Percentiles rank a stretch among this genome's conserved stretches.
Evolutionary conservation across 2,329 filamentous ascomycete species (phyloP).

Genomic region (Septoria linicola): DNA sequence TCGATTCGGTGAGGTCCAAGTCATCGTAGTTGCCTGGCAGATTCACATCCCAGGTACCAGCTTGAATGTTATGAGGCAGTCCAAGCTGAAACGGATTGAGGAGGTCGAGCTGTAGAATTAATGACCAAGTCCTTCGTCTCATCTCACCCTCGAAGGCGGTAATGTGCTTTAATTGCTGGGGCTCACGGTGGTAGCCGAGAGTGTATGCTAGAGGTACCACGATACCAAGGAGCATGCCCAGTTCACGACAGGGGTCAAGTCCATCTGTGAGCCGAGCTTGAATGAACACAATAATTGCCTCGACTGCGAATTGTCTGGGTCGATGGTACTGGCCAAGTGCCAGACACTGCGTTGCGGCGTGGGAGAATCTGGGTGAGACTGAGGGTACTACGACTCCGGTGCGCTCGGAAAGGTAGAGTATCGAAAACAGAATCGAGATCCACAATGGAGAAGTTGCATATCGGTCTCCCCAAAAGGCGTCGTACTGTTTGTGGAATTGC

Average conservation of each 20-base stretch:
- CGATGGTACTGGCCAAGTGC: constrained; percentile 15
- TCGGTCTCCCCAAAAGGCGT: constrained; percentile 46
- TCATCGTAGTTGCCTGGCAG: constrained; percentile 46
- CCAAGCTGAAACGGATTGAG: constrained; percentile 48
- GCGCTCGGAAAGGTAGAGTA: constrained; percentile 15
- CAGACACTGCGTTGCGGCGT: constrained; percentile 17
- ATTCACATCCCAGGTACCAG: constrained; percentile 42
- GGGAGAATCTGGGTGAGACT: constrained; percentile 4
- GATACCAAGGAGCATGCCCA: constrained; percentile 15
- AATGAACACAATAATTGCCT: constrained; percentile 14
- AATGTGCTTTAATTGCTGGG: constrained; percentile 18
- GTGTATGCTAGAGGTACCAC: constrained; percentile 17
- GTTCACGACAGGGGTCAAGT: constrained; percentile 14
- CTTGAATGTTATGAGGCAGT: constrained; percentile 47
- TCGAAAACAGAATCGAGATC: constrained; percentile 48
- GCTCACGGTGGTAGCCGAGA: constrained; percentile 47
- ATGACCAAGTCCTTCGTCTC: constrained; percentile 45
- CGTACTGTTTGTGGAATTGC: constrained; percentile 38
- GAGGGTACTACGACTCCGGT: constrained; percentile 5
- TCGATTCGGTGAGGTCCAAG: constrained; percentile 40
- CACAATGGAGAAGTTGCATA: constrained; percentile 43
- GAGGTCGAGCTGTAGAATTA: constrained; percentile 44
- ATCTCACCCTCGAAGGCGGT: constrained; percentile 44
- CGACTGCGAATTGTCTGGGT: constrained; percentile 17
- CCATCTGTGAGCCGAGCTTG: constrained; percentile 18